phyloP scores from a whole-genome alignment of 768 basidiomycete species.

The Mycena albidolilacea region DNA sequence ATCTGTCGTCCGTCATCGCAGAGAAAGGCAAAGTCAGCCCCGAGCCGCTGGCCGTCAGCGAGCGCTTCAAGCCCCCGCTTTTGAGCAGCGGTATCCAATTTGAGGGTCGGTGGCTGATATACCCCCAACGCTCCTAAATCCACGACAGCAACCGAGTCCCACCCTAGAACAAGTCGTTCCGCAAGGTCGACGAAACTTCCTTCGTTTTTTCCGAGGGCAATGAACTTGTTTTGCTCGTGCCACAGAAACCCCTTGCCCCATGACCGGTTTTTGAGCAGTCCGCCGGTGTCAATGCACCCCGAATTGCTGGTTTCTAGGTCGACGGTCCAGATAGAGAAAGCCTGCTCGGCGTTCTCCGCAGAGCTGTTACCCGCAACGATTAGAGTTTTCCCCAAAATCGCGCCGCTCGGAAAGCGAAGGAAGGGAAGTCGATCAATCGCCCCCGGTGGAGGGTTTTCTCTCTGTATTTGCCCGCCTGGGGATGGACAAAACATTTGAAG shows the following conservation, averaged over 20 bases:
- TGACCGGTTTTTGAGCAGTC: slow-evolving; percentile 14
- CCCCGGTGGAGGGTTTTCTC: not conserved
- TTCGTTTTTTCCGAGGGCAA: slow-evolving; percentile 34
- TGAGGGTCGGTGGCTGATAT: slow-evolving; percentile 37
- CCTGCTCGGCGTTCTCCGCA: slow-evolving; percentile 1
- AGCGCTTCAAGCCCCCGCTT: slow-evolving; percentile 29
- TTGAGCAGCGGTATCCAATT: slow-evolving; percentile 22
- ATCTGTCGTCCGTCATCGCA: slow-evolving; percentile 40
- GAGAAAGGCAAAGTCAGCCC: slow-evolving; percentile 34
- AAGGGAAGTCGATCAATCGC: not conserved
- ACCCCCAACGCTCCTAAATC: slow-evolving; percentile 40
- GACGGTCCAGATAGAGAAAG: slow-evolving; percentile 34
- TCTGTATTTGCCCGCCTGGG: slow-evolving; percentile 5
- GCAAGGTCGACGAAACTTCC: not conserved
- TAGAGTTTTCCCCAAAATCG: slow-evolving; percentile 34
- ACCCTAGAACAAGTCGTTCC: slow-evolving; percentile 6
- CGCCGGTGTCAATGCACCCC: slow-evolving; percentile 30
- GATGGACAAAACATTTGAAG: slow-evolving; percentile 29
- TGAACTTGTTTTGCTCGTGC: slow-evolving; percentile 32
- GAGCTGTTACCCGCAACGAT: slow-evolving; percentile 34
- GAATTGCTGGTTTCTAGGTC: slow-evolving; percentile 30
- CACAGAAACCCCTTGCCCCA: slow-evolving; percentile 36
- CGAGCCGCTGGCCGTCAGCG: not conserved
- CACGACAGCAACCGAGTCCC: slow-evolving; percentile 30
- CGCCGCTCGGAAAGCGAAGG: slow-evolving; percentile 34